Evolutionary conservation across 1,284 basidiomycete species (phyloP).

Genomic region (Megacollybia platyphylla): DNA sequence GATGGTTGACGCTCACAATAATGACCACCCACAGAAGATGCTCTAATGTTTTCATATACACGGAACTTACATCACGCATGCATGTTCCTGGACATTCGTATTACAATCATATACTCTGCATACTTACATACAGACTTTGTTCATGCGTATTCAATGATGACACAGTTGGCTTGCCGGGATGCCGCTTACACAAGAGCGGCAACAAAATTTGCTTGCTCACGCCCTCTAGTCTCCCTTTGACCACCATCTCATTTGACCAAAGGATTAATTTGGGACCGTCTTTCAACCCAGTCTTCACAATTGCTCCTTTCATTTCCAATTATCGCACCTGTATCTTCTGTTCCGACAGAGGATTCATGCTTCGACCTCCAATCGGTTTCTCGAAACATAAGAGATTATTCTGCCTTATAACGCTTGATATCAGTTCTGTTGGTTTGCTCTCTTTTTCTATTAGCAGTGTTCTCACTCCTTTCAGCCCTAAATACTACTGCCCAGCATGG

Average conservation of each 20-base stretch:
- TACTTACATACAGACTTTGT: not conserved
- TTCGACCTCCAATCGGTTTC: slow-evolving; percentile 71
- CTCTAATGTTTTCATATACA: not conserved
- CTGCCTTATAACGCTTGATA: slow-evolving; percentile 33
- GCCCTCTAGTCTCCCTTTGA: slow-evolving; percentile 5
- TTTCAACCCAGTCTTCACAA: slow-evolving; percentile 21
- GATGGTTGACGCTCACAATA: not conserved
- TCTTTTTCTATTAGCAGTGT: not conserved
- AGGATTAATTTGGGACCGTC: not conserved
- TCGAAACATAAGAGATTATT: slow-evolving; percentile 50
- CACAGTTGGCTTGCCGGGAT: too few relatives aligned
- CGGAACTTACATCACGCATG: not conserved
- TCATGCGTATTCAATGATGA: not conserved
- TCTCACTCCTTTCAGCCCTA: slow-evolving; percentile 34
- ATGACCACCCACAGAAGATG: not conserved
- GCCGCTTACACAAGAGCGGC: too few relatives aligned
- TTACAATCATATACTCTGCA: not conserved
- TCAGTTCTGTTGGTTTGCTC: slow-evolving; percentile 38
- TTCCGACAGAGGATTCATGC: slow-evolving; percentile 77
- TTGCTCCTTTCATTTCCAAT: slow-evolving; percentile 30
- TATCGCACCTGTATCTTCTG: slow-evolving; percentile 43
- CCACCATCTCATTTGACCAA: slow-evolving; percentile 7
- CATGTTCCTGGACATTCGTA: not conserved
- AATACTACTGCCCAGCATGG: slow-evolving; percentile 64
- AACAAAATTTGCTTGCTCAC: too few relatives aligned